phyloP scores from a whole-genome alignment of 164 flowering plant species.

The Sedum album region DNA sequence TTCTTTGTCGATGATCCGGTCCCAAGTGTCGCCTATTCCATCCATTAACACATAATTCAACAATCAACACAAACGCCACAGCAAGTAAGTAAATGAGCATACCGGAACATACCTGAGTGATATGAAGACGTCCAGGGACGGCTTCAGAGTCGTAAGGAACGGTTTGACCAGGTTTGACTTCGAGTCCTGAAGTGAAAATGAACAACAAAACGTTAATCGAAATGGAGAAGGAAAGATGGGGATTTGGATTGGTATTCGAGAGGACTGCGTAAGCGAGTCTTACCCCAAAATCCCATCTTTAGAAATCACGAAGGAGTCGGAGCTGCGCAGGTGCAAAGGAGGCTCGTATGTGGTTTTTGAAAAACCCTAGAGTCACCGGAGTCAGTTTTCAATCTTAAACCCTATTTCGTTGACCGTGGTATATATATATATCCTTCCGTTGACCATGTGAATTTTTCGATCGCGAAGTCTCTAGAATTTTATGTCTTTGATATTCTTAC shows the following conservation, averaged over 20 bases:
- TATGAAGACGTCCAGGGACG: slow-evolving; percentile 45
- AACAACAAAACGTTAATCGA: too few species aligned
- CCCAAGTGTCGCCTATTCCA: slow-evolving; percentile 74
- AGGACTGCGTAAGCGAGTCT: slow-evolving; percentile 5
- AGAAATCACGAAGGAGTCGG: too few species aligned
- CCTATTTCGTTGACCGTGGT: too few species aligned
- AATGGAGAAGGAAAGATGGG: background rate
- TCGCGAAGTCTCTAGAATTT: too few species aligned
- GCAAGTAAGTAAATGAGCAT: background rate
- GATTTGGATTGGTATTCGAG: background rate
- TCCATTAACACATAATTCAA: slow-evolving; percentile 7
- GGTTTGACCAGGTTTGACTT: slow-evolving; percentile 65
- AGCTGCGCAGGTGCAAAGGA: background rate
- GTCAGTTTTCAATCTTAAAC: too few species aligned
- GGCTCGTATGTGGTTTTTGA: too few species aligned
- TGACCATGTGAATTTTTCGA: too few species aligned
- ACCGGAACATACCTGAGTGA: slow-evolving; percentile 54
- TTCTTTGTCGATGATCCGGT: slow-evolving; percentile 49
- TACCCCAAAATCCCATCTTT: slow-evolving; percentile 28
- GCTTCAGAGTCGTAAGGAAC: slow-evolving; percentile 33
- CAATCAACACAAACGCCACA: background rate
- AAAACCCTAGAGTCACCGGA: too few species aligned
- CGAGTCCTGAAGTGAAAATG: slow-evolving; percentile 43
- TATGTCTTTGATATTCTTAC: too few species aligned
- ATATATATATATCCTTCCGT: too few species aligned